Evolutionary conservation across 2,329 filamentous ascomycete species (phyloP), one percentile per base, ranked within the genome.

Genomic region (Pyricularia pennisetigena): DNA sequence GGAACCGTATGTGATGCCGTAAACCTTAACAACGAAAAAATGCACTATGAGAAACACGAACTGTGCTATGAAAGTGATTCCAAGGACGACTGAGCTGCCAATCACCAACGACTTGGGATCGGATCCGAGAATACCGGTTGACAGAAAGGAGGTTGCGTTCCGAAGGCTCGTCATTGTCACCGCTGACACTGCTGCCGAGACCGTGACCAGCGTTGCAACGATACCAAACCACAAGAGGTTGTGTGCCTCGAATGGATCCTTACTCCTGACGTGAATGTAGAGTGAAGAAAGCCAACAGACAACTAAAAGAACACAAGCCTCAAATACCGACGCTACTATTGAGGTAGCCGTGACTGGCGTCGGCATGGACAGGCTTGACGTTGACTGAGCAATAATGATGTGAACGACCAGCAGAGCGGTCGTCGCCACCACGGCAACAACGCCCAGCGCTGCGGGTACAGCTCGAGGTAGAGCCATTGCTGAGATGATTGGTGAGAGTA

Each of bases 21-120:
- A 35, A 20, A 16, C 63, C 41, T 35, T 62, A 28, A 30, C 75
- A 41, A 76, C 69, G 35, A 83, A 71, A 70, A 83, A 82, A 71
- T 82, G 79, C 29, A 77, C 72, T 29, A 82, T 75, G 64, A 85
- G 74, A 71, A 85, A 86, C 28, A 79, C 71, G n/a, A 84, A 74
- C 72, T 87, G 85, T 8, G 78, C 74, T 0, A 77, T 73, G 69
- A 83, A 82, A 6, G 82, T 77, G 57, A 83, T 68, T 10, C 79
- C 81, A 67, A 86, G 76, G 16, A 80, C 76, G 16, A 82, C 74
- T 0, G 84, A 79, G 4, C 79, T 75, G 35, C 81, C 83, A 16
- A 81, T 74, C 49, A 86, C 72, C 64, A 83, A 79, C 59, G 74
- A 74, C 20, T 70, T 71, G 20, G 73, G 74, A 7, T 75, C 74